Evolutionary conservation across 2,329 filamentous ascomycete species (phyloP), one percentile per base, ranked within the genome.

Genomic region (Nemania diffusa): DNA sequence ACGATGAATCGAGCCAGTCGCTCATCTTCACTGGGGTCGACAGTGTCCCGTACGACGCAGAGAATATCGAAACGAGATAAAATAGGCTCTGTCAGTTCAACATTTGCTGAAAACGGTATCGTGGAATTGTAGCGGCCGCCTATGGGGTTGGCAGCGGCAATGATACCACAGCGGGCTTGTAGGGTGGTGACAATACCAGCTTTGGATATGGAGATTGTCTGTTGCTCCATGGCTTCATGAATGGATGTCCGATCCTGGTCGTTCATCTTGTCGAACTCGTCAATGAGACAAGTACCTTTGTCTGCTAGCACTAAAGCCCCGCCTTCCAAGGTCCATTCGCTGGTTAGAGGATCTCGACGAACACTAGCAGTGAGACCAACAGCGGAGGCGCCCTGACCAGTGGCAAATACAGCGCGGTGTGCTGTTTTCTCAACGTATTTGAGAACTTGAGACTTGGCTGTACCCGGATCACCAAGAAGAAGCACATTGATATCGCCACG

Each of bases 221-320:
- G 96, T 81, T 99, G 96, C 81, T 99, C 96, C 96, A 99, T 99
- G 67, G 96, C 96, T 84, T 99, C 96, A 86, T 99, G 96, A 73
- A 99, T 99, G 7, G 94, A 97, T 0, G 96, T 98, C 71, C 96
- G 90, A 79, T 99, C 96, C 78, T 98, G 94, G 78, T 99, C 96
- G 79, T 98, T 98, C 96, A 99, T 99, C 86, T 99, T 99, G 87
- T 99, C 96, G 75, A 99, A 99, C 81, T 99, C 96, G 75, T 99
- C 96, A 70, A 99, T 99, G 32, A 99, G 85, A 76, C 96, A 98
- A 17, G 93, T 97, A 46, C 96, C 96, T 72, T 93, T 91, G 79
- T 99, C 96, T 17, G 96, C 96, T 63, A 99, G 88, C 75, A 99
- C 96, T 11, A 99, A 85, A 3, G 96, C 96, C 77, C 96, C 96